Percentiles rank a stretch among this genome's conserved stretches.
Evolutionary conservation across 306 rosid genomes (phyloP).

Genomic region (Lathyrus sativus): DNA sequence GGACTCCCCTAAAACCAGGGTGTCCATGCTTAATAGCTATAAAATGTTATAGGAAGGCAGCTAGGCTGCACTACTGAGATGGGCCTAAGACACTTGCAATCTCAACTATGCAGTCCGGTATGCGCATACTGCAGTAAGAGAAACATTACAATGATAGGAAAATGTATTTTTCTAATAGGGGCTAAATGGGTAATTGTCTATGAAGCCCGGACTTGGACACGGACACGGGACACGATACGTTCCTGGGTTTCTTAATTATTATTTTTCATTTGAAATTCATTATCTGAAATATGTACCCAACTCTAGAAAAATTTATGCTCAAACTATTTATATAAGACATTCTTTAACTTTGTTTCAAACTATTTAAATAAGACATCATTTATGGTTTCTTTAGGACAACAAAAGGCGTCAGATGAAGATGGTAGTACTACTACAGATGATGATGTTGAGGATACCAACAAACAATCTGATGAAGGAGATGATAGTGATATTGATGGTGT

Average conservation of each 20-base stretch:
- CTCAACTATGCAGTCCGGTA: too few species aligned
- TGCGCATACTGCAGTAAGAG: neutral
- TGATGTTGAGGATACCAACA: constrained; percentile 42
- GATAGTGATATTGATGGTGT: constrained; percentile 46
- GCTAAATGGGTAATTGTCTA: too few species aligned
- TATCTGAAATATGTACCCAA: neutral
- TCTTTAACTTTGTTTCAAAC: constrained; percentile 6
- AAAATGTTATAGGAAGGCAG: neutral
- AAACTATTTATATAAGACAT: constrained; percentile 23
- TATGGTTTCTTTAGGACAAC: constrained; percentile 51
- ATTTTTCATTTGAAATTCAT: neutral
- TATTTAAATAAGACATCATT: constrained; percentile 24
- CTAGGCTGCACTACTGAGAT: too few species aligned
- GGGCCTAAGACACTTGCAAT: too few species aligned
- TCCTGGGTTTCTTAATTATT: neutral
- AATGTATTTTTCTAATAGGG: too few species aligned
- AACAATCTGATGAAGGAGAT: constrained; percentile 44
- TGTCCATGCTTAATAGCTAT: neutral
- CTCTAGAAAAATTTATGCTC: neutral
- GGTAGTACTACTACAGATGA: constrained; percentile 49
- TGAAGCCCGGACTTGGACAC: too few species aligned
- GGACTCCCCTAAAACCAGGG: neutral
- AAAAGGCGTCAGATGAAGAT: constrained; percentile 47
- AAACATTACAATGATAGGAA: neutral
- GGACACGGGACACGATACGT: neutral